Percentiles rank a stretch among this genome's conserved stretches.
Evolutionary conservation across 352 stramenopile genomes (phyloP).

Genomic region (Elongisporangium anandrum): DNA sequence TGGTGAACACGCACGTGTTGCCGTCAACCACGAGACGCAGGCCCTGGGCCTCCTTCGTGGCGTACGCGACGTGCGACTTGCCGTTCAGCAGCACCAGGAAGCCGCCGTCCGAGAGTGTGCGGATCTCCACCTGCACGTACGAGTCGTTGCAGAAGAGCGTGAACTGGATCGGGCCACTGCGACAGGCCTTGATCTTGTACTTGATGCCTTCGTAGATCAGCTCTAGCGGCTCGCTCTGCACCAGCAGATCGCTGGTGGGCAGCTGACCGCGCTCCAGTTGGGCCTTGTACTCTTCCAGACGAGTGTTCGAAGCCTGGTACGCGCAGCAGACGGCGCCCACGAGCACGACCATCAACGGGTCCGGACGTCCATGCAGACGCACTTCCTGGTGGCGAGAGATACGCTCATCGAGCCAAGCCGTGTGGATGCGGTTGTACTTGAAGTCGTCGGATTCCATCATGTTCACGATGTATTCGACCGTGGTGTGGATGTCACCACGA

Average conservation of each 20-base stretch:
- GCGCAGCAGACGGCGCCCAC: constrained; percentile 85
- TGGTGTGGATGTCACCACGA: constrained; percentile 99
- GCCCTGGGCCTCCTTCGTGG: constrained; percentile 87
- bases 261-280: constrained; percentile 91
- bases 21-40: constrained; percentile 93
- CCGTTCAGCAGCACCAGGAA: constrained; percentile 97
- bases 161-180: constrained; percentile 90
- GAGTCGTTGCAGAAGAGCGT: constrained; percentile 87
- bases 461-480: constrained; percentile 99
- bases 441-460: constrained; percentile 99
- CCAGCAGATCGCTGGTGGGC: constrained; percentile 85
- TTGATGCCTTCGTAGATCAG: constrained; percentile 99
- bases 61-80: constrained; percentile 97
- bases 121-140: constrained; percentile 92
- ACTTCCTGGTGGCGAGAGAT: constrained; percentile 94
- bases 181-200: constrained; percentile 93
- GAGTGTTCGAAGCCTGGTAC: constrained; percentile 72
- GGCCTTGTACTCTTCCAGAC: constrained; percentile 74
- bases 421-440: constrained; percentile 98
- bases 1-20: constrained; percentile 96
- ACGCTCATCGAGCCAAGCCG: constrained; percentile 97
- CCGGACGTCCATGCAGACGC: constrained; percentile 72
- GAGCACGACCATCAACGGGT: constrained; percentile 85
- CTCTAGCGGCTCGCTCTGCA: constrained; percentile 86
- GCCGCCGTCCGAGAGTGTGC: constrained; percentile 96